phyloP scores from a whole-genome alignment of 129 eudicot species.

The Helichrysum umbraculigerum region DNA sequence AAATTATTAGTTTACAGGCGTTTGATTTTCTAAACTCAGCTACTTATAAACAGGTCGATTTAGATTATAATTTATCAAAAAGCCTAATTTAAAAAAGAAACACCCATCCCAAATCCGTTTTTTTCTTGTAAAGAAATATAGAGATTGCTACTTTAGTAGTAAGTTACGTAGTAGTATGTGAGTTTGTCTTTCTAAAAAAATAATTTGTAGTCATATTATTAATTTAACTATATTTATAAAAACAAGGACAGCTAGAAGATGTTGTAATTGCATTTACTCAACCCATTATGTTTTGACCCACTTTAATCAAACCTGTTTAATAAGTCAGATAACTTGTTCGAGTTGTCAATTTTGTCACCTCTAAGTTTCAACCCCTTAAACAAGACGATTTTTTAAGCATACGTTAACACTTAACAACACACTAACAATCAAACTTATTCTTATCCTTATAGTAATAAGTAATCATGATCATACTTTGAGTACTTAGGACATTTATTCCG shows the following conservation, averaged over 20 bases:
- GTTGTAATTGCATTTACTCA: neutral
- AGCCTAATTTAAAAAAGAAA: too few species aligned
- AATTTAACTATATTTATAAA: neutral
- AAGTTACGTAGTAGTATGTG: too few species aligned
- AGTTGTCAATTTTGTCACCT: too few species aligned
- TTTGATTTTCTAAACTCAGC: neutral
- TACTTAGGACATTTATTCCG: slow-evolving; percentile 5
- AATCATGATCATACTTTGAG: slow-evolving; percentile 6
- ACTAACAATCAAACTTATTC: neutral
- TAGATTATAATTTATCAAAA: too few species aligned
- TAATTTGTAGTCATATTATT: neutral
- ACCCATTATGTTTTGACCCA: neutral
- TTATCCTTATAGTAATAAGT: neutral
- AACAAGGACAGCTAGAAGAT: neutral
- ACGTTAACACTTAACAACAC: neutral
- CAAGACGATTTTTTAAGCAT: neutral
- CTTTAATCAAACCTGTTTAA: too few species aligned
- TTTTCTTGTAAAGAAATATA: too few species aligned
- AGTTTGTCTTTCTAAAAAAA: too few species aligned
- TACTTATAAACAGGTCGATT: too few species aligned
- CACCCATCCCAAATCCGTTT: neutral
- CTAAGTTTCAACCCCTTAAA: neutral
- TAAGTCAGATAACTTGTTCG: too few species aligned
- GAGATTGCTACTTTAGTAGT: too few species aligned
- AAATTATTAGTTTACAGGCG: too few species aligned